A percentile compares a stretch with the other conserved stretches of the same genome.
These are phyloP conservation scores for Cyberlindnera japonica DNA, from an alignment of 805 yeast species.

Conservation along the genomic window DNA sequence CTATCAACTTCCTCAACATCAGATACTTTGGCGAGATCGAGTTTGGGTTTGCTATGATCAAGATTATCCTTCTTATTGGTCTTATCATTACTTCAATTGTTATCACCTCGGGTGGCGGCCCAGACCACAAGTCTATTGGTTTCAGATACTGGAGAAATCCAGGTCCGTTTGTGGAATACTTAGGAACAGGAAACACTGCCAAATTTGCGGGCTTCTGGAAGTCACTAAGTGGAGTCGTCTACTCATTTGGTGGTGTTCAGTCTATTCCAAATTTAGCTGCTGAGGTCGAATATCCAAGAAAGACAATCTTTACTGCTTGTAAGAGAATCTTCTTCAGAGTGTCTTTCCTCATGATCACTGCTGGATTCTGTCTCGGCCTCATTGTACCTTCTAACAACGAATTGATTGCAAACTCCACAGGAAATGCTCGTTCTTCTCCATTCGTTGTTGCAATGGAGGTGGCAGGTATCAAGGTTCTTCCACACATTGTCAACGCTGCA, in stretches of 20 bases:
- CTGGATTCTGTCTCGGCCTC: neutral
- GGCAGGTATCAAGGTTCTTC: neutral
- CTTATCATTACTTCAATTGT: neutral
- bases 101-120: neutral
- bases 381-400: neutral
- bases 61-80: neutral
- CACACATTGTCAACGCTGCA: neutral
- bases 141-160: no score
- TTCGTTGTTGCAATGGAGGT: neutral
- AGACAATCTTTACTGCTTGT: neutral
- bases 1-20: neutral
- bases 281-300: neutral
- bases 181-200: neutral
- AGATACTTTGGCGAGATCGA: neutral
- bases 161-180: neutral
- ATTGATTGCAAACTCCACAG: neutral
- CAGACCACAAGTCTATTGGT: neutral
- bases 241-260: neutral
- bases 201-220: neutral
- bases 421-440: neutral
- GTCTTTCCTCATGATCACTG: neutral
- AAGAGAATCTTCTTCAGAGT: neutral
- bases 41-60: neutral
- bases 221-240: neutral
- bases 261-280: neutral